phyloP scores from a whole-genome alignment of 1,139 yeast species.

The Candida sanyaensis region DNA sequence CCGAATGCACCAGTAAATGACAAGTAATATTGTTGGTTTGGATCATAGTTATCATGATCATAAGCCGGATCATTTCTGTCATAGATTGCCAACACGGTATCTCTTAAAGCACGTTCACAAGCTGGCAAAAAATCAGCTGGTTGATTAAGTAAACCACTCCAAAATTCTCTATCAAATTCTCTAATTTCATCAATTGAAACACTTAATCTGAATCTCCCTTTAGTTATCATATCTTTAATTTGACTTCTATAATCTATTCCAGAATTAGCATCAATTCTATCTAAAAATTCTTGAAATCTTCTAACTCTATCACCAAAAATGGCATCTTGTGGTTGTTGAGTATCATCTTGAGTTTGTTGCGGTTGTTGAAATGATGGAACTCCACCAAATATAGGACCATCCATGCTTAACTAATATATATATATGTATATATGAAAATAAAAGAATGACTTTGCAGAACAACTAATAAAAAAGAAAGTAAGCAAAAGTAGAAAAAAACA shows the following conservation, averaged over 20 bases:
- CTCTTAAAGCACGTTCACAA: conserved; percentile 83
- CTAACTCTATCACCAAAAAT: conserved; percentile 80
- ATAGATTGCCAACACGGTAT: conserved; percentile 69
- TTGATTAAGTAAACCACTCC: conserved; percentile 71
- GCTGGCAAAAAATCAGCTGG: conserved; percentile 93
- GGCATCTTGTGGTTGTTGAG: conserved; percentile 43
- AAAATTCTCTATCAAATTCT: conserved; percentile 76
- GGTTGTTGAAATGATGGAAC: background rate
- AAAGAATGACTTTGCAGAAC: too few species aligned
- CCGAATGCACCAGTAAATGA: conserved; percentile 95
- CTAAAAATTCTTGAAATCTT: conserved; percentile 85
- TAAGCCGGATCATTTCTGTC: conserved; percentile 56
- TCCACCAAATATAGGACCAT: conserved; percentile 2
- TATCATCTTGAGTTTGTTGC: conserved; percentile 2
- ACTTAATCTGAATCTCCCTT: conserved; percentile 64
- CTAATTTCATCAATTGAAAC: conserved; percentile 87
- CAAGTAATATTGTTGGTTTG: conserved; percentile 68
- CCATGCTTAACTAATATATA: background rate
- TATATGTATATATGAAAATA: too few species aligned
- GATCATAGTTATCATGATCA: conserved; percentile 46
- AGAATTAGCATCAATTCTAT: conserved; percentile 41
- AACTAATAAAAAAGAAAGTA: too few species aligned
- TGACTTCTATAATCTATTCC: conserved; percentile 66
- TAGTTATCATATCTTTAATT: conserved; percentile 70
- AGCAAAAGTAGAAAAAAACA: too few species aligned